Evolutionary conservation across 495 filamentous ascomycete species (phyloP).

Genomic region (Penicillium coprophilum): DNA sequence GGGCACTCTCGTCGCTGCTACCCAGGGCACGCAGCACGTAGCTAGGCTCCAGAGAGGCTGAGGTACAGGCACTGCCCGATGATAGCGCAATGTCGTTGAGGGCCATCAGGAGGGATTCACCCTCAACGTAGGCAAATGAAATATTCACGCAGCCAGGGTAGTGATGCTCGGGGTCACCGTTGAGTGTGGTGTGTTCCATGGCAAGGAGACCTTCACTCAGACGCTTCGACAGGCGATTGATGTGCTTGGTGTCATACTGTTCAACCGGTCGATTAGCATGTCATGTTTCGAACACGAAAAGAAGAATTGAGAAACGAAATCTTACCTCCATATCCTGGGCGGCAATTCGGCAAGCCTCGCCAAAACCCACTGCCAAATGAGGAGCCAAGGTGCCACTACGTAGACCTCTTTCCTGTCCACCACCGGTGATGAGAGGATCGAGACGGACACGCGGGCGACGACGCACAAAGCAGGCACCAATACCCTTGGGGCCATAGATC

Average conservation of each 20-base stretch:
- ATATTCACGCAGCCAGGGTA: constrained; percentile 98
- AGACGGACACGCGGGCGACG: constrained; percentile 88
- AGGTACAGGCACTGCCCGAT: constrained; percentile 95
- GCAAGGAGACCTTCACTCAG: constrained; percentile 76
- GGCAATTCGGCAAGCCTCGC: constrained; percentile 90
- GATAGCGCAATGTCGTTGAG: constrained; percentile 97
- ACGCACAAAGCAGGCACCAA: constrained; percentile 93
- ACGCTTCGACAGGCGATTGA: constrained; percentile 78
- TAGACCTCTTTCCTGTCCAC: constrained; percentile 92
- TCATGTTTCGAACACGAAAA: background rate
- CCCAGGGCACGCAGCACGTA: constrained; percentile 93
- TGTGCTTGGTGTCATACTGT: constrained; percentile 87
- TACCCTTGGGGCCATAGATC: constrained; percentile 96
- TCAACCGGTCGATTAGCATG: constrained; percentile 31
- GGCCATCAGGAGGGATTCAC: constrained; percentile 96
- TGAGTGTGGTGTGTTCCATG: constrained; percentile 89
- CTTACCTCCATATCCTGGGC: constrained; percentile 83
- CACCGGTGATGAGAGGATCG: constrained; percentile 93
- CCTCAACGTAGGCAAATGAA: constrained; percentile 97
- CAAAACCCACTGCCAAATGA: constrained; percentile 84
- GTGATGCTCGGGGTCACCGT: constrained; percentile 77
- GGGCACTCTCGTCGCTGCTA: constrained; percentile 93
- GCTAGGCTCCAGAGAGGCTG: constrained; percentile 91
- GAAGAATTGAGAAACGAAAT: no score
- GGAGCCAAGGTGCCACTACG: constrained; percentile 93